These are phyloP conservation scores for Plasmodium gaboni DNA, from an alignment of 169 alveolate genomes.

Conservation along the genomic window DNA sequence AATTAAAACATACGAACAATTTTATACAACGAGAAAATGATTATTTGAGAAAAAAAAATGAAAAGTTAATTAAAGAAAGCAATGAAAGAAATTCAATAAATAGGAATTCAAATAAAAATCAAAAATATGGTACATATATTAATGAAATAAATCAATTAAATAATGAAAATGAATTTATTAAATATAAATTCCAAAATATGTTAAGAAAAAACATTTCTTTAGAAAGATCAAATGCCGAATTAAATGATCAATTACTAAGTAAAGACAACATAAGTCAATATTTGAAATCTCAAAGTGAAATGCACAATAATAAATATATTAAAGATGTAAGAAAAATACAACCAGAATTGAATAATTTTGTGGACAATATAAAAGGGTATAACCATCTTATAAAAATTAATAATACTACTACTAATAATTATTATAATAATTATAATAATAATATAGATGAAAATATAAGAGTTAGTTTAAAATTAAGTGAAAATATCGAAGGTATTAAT, in stretches of 20 bases:
- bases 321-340: too few relatives aligned
- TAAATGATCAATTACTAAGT: slow-evolving; percentile 36
- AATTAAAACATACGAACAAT: slow-evolving; percentile 43
- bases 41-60: slow-evolving; percentile 60
- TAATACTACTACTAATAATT: neutral
- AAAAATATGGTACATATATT: slow-evolving; percentile 14
- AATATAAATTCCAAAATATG: slow-evolving; percentile 49
- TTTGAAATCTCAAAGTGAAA: too few relatives aligned
- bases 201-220: slow-evolving; percentile 42
- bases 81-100: slow-evolving; percentile 5
- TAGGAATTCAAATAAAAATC: slow-evolving; percentile 1
- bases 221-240: slow-evolving; percentile 19
- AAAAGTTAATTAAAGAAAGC: slow-evolving; percentile 15
- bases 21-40: slow-evolving; percentile 58
- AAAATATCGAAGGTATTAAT: neutral
- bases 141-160: slow-evolving; percentile 39
- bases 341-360: too few relatives aligned
- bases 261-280: neutral
- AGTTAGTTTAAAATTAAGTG: neutral
- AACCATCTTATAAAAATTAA: too few relatives aligned
- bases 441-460: neutral
- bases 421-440: neutral
- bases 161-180: slow-evolving; percentile 62
- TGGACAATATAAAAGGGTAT: too few relatives aligned
- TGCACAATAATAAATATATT: too few relatives aligned